Conservation (phyloP, 441 rosid species). For the Adansonia madagascariensis region DNA sequence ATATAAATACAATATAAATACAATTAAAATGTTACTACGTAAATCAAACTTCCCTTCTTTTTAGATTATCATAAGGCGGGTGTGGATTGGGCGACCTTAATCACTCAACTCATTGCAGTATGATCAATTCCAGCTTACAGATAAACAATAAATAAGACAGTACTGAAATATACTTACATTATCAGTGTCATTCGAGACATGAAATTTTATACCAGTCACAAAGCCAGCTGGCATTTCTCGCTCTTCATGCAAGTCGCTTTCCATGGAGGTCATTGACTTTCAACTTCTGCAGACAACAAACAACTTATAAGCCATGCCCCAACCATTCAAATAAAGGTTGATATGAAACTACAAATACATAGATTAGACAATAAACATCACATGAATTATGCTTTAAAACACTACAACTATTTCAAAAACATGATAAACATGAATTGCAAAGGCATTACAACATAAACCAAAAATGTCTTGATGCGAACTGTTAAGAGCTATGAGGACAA, state of each 20-base stretch:
- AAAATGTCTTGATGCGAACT: background rate
- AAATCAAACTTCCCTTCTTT: background rate
- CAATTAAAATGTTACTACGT: background rate
- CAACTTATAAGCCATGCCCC: slow-evolving; percentile 32
- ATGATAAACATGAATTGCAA: background rate
- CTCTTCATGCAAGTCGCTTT: slow-evolving; percentile 44
- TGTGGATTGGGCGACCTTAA: background rate
- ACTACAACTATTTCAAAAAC: background rate
- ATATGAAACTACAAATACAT: slow-evolving; percentile 6
- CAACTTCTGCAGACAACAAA: slow-evolving; percentile 30
- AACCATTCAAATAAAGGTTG: slow-evolving; percentile 20
- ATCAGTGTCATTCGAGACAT: slow-evolving; percentile 60
- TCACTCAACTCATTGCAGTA: background rate
- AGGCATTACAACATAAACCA: slow-evolving; percentile 5
- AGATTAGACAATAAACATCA: background rate
- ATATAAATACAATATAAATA: slow-evolving; percentile 12
- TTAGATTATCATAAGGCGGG: background rate
- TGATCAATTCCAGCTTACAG: background rate
- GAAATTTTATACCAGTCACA: slow-evolving; percentile 53
- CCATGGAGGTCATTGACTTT: slow-evolving; percentile 46
- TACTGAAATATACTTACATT: slow-evolving; percentile 45
- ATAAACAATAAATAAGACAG: slow-evolving; percentile 18
- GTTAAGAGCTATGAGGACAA: background rate
- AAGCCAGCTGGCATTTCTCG: slow-evolving; percentile 53
- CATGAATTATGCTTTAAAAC: slow-evolving; percentile 14